Evolutionary conservation across 495 filamentous ascomycete species (phyloP).

Genomic region (Venustampulla echinocandica): DNA sequence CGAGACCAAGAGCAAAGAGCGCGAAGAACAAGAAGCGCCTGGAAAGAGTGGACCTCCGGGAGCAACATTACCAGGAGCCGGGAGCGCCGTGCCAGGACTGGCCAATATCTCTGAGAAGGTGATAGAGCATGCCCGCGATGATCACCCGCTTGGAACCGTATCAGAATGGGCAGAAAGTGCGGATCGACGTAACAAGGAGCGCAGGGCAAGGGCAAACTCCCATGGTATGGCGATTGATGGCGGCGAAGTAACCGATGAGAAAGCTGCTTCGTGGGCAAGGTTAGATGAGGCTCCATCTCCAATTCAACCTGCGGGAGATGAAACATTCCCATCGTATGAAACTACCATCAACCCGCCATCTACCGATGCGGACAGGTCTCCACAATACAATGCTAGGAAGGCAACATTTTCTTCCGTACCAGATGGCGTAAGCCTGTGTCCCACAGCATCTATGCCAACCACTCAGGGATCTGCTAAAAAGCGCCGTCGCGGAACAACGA

Average conservation of each 20-base stretch:
- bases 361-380: slow-evolving; percentile 8
- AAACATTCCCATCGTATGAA: slow-evolving; percentile 18
- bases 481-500: slow-evolving; percentile 68
- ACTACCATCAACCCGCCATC: slow-evolving; percentile 4
- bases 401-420: slow-evolving; percentile 19
- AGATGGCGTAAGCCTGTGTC: slow-evolving; percentile 8
- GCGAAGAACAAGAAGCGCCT: slow-evolving; percentile 33
- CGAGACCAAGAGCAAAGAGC: slow-evolving; percentile 36
- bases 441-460: slow-evolving; percentile 1
- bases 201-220: slow-evolving; percentile 13
- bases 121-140: slow-evolving; percentile 14
- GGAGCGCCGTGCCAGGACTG: slow-evolving; percentile 17
- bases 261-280: slow-evolving; percentile 18
- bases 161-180: slow-evolving; percentile 32
- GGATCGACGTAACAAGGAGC: slow-evolving; percentile 2
- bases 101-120: slow-evolving; percentile 26
- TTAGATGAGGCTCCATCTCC: slow-evolving; percentile 18
- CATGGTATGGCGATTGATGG: slow-evolving; percentile 13
- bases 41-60: slow-evolving; percentile 40
- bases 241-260: slow-evolving; percentile 29
- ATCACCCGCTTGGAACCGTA: slow-evolving; percentile 28
- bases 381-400: slow-evolving; percentile 11
- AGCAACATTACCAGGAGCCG: slow-evolving; percentile 20
- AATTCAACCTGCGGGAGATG: slow-evolving; percentile 16
- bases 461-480: slow-evolving; percentile 17